Evolutionary conservation across 2,329 filamentous ascomycete species (phyloP), one percentile per base, ranked within the genome.

Genomic region (Fusarium sp.): DNA sequence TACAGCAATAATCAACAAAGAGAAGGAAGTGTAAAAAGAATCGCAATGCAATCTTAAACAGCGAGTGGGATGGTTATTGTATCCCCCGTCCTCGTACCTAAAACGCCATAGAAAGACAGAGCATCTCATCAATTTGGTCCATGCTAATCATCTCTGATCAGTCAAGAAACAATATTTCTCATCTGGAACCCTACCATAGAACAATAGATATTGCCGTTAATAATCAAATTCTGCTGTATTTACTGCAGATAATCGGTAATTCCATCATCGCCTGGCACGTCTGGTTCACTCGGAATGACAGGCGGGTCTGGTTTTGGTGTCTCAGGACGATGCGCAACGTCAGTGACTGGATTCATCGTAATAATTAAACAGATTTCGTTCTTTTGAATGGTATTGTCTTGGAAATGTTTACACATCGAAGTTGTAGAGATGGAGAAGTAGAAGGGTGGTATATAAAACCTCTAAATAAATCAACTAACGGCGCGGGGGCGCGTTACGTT

Each of bases 221-320:
- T 13, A 12, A 34, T 45, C 22, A 58, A 24, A 24, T 37, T 34
- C 25, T 25, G 14, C 4, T 56, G 49, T 27, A 37, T 52, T 65
- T 37, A 67, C 30, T 52, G 40, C 41, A 64, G 44, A 57, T 74
- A 79, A 57, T 79, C 76, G 22, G 73, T 76, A 20, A 73, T 77
- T 51, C 75, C 77, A 48, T 78, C 77, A 54, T 77, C 77, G 40
- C 75, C 74, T 32, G 34, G 34, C 34, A 72, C 72, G 53, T 75
- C 75, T 7, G 77, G 77, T 63, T 77, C 77, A 30, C 69, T 71
- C n/a, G 77, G 77, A 37, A 75, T 63, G 37, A 53, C 49, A 42
- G 77, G 77, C 37, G 74, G 71, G 13, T 75, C 72, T 40, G 74
- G 74, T 56, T 77, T 76, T 51, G 77, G 77, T 29, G 77, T 79